Conservation (phyloP, 2,329 filamentous ascomycete genomes). For the Colletotrichum sp. region DNA sequence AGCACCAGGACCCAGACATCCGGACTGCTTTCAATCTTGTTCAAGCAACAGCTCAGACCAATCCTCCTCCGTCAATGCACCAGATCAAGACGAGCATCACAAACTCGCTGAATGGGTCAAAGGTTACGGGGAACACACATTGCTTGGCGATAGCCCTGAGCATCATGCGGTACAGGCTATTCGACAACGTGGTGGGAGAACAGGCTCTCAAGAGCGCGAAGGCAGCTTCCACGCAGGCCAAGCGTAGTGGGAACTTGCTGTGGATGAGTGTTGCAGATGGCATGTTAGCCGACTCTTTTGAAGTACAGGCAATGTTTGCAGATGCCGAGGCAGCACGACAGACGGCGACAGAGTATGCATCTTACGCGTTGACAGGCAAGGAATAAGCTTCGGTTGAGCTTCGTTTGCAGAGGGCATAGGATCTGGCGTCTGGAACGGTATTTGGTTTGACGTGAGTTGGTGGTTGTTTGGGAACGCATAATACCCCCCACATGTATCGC, state of each 20-base stretch:
- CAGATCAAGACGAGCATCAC: conserved; percentile 82
- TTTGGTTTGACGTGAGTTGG: conserved; percentile 15
- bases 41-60: conserved; percentile 68
- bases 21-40: conserved; percentile 79
- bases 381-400: conserved; percentile 1
- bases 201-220: conserved; percentile 79
- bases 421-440: conserved; percentile 14
- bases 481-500: conserved; percentile 11
- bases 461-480: conserved; percentile 17
- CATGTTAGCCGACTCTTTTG: conserved; percentile 77
- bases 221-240: conserved; percentile 71
- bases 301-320: conserved; percentile 68
- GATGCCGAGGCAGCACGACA: conserved; percentile 46
- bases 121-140: conserved; percentile 74
- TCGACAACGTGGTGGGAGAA: conserved; percentile 80
- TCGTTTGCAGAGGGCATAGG: conserved; percentile 7
- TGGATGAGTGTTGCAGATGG: conserved; percentile 84
- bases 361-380: conserved; percentile 43
- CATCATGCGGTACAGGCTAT: conserved; percentile 84
- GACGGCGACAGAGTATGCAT: conserved; percentile 46
- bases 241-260: conserved; percentile 71
- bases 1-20: conserved; percentile 77
- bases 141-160: conserved; percentile 84
- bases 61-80: conserved; percentile 70
- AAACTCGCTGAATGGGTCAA: conserved; percentile 72